Conservation (phyloP, 495 filamentous ascomycete species). For the Aspergillus ostianus region DNA sequence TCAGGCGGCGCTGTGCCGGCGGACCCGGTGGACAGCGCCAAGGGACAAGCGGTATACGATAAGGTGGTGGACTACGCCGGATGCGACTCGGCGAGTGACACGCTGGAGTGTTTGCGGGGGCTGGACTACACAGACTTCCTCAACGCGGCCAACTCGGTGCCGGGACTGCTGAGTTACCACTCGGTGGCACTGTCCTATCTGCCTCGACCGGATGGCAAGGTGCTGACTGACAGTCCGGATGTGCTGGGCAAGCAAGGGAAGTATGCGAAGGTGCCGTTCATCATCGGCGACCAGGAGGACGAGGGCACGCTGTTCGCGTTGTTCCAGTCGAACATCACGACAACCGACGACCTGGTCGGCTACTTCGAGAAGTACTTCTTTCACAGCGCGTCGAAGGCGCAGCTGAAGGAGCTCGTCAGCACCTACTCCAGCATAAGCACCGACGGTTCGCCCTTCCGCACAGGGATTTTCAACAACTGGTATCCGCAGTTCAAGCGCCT, state of each 20-base stretch:
- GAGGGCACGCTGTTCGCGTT: slow-evolving; percentile 64
- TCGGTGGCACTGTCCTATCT: slow-evolving; percentile 64
- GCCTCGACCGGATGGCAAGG: slow-evolving; percentile 61
- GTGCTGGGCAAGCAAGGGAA: slow-evolving; percentile 43
- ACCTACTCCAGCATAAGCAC: slow-evolving; percentile 51
- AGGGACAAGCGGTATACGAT: slow-evolving; percentile 64
- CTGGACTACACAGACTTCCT: slow-evolving; percentile 60
- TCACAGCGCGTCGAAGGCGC: slow-evolving; percentile 38
- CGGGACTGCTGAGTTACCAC: slow-evolving; percentile 59
- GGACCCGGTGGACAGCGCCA: slow-evolving; percentile 59
- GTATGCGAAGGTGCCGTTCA: slow-evolving; percentile 59
- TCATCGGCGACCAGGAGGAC: slow-evolving; percentile 59
- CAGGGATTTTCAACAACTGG: slow-evolving; percentile 57
- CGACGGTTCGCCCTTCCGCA: slow-evolving; percentile 65
- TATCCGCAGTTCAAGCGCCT: slow-evolving; percentile 77
- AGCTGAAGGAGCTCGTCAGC: slow-evolving; percentile 52
- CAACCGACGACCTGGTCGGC: slow-evolving; percentile 50
- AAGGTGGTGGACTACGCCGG: slow-evolving; percentile 57
- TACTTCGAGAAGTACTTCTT: slow-evolving; percentile 61
- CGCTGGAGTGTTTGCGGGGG: slow-evolving; percentile 60
- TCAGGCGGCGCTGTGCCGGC: slow-evolving; percentile 65
- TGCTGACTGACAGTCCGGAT: slow-evolving; percentile 56
- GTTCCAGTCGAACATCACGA: slow-evolving; percentile 63
- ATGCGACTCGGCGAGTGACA: slow-evolving; percentile 54
- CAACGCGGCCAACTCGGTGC: slow-evolving; percentile 64